phyloP scores from a whole-genome alignment of 345 rosid species.

The Eucalyptus albens region DNA sequence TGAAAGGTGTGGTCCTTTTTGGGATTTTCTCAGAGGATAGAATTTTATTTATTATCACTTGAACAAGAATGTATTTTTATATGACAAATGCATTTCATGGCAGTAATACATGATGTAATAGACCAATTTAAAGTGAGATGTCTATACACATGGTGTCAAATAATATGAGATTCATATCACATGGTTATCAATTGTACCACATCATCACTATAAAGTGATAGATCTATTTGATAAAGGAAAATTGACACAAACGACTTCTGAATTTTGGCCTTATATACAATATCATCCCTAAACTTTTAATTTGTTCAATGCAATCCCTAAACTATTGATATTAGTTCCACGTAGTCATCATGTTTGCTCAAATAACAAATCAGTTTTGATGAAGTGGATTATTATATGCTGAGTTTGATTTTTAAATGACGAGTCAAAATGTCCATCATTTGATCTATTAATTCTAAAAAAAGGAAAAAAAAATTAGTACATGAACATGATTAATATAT shows the following conservation, averaged over 20 bases:
- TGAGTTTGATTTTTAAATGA: too few species aligned
- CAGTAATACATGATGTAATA: background rate
- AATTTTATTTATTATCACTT: background rate
- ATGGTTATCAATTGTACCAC: background rate
- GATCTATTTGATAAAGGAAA: background rate
- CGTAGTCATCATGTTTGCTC: too few species aligned
- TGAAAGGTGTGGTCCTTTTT: background rate
- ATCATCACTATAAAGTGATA: too few species aligned
- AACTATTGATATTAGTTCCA: background rate
- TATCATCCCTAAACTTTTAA: too few species aligned
- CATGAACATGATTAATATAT: too few species aligned
- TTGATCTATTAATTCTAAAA: too few species aligned
- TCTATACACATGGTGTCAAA: background rate
- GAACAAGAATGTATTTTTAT: background rate
- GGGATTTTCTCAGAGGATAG: background rate
- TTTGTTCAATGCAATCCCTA: accelerated
- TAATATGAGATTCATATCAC: background rate
- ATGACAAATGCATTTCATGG: background rate
- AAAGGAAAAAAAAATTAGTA: too few species aligned
- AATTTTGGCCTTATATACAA: background rate
- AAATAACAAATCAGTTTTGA: too few species aligned
- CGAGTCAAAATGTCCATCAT: too few species aligned
- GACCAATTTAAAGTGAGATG: background rate
- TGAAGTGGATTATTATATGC: too few species aligned
- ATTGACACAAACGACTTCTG: too few species aligned